Evolutionary conservation across 805 yeast species (phyloP).

Genomic region (Saturnispora quitensis): DNA sequence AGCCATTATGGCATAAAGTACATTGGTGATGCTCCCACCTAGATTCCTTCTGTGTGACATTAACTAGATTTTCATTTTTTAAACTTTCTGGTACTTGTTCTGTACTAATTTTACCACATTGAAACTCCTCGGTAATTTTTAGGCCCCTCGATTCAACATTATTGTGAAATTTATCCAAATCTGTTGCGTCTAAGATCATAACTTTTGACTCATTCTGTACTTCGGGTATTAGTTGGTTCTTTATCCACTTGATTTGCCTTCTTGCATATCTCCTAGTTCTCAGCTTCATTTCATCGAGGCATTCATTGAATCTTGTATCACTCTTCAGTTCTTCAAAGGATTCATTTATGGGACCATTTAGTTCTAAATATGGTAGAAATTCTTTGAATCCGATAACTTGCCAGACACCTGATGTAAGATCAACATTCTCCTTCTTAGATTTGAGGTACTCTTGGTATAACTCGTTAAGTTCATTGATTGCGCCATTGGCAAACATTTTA

Average conservation of each 20-base stretch:
- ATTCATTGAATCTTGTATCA: slow-evolving; percentile 28
- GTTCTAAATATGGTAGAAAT: slow-evolving; percentile 48
- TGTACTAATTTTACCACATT: slow-evolving; percentile 9
- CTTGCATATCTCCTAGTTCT: slow-evolving; percentile 82
- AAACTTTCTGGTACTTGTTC: slow-evolving; percentile 17
- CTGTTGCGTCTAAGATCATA: slow-evolving; percentile 69
- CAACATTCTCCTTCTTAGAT: slow-evolving; percentile 25
- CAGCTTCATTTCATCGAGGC: slow-evolving; percentile 70
- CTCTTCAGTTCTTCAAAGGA: slow-evolving; percentile 4
- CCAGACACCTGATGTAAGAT: slow-evolving; percentile 69
- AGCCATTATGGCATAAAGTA: slow-evolving; percentile 49
- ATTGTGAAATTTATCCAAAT: slow-evolving; percentile 50
- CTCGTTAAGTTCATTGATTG: slow-evolving; percentile 55
- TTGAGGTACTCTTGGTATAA: slow-evolving; percentile 40
- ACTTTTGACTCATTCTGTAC: slow-evolving; percentile 50
- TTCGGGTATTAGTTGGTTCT: slow-evolving; percentile 57
- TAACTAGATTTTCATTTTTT: slow-evolving; percentile 5
- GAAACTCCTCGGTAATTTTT: slow-evolving; percentile 32
- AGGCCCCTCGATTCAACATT: slow-evolving; percentile 50
- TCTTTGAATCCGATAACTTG: slow-evolving; percentile 94
- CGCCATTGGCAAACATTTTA: slow-evolving; percentile 67
- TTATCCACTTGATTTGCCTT: slow-evolving; percentile 86
- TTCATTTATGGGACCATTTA: slow-evolving; percentile 15
- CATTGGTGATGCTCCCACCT: slow-evolving; percentile 66
- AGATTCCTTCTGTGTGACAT: slow-evolving; percentile 8